Percentiles rank a stretch among this genome's conserved stretches.
phyloP scores from a whole-genome alignment of 2,329 filamentous ascomycete species.

The Epichloe amarillans region DNA sequence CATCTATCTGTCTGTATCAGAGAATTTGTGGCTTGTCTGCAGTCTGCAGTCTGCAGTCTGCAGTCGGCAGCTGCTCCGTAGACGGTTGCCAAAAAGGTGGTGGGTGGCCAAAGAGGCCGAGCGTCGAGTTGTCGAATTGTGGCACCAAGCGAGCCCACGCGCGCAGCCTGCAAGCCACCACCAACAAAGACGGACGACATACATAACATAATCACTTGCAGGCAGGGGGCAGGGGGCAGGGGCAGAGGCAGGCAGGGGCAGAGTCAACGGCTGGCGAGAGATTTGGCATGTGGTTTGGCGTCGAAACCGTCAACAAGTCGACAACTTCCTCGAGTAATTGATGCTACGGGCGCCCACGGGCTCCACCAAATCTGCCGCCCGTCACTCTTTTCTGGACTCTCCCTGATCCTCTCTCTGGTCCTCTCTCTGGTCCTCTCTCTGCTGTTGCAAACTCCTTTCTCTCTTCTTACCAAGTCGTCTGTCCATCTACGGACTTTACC shows the following conservation, averaged over 20 bases:
- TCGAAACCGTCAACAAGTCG: not conserved
- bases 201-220: too few species aligned
- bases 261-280: not conserved
- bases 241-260: too few species aligned
- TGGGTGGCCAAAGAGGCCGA: not conserved
- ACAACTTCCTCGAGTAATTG: slow-evolving; percentile 1
- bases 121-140: not conserved
- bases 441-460: not conserved
- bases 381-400: not conserved
- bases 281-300: slow-evolving; percentile 4
- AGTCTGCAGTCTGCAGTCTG: too few species aligned
- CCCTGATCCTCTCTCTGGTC: too few species aligned
- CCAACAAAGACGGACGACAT: not conserved
- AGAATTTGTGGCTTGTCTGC: not conserved
- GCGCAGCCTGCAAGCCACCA: not conserved
- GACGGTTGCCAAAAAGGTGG: not conserved
- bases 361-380: slow-evolving; percentile 3
- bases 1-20: not conserved
- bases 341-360: slow-evolving; percentile 1
- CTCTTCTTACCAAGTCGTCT: not conserved
- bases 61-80: too few species aligned
- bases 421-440: not conserved
- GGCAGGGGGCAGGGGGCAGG: too few species aligned
- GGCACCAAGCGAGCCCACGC: too few species aligned
- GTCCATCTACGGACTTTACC: too few species aligned